phyloP scores from a whole-genome alignment of 441 rosid genomes.

The Syzygium syzygioides region DNA sequence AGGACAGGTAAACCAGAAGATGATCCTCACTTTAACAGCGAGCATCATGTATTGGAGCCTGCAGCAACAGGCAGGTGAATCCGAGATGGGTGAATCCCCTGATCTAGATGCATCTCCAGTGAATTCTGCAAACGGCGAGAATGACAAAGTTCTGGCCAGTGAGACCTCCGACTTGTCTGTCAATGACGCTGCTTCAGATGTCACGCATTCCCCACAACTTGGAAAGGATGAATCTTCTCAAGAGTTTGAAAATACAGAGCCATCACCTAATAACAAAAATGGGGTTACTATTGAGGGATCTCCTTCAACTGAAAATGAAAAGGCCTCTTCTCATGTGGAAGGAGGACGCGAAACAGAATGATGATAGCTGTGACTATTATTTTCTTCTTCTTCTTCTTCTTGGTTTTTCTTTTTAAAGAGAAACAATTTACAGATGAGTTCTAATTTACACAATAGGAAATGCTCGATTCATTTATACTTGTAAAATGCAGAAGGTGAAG shows the following conservation, averaged over 20 bases:
- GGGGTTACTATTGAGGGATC: neutral
- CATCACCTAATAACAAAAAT: neutral
- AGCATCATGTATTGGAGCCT: slow-evolving; percentile 97
- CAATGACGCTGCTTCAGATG: slow-evolving; percentile 23
- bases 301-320: neutral
- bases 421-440: neutral
- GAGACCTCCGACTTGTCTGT: slow-evolving; percentile 37
- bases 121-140: slow-evolving; percentile 14
- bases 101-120: slow-evolving; percentile 29
- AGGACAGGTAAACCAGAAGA: slow-evolving; percentile 87
- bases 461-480: neutral
- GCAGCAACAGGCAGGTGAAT: slow-evolving; percentile 32
- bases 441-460: neutral
- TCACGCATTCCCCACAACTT: neutral
- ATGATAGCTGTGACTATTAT: neutral
- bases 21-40: slow-evolving; percentile 83
- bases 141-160: slow-evolving; percentile 18
- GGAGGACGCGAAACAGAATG: neutral
- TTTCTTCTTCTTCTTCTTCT: neutral
- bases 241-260: neutral
- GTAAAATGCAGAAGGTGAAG: neutral
- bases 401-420: neutral
- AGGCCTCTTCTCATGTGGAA: neutral
- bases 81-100: slow-evolving; percentile 29
- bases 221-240: neutral